A percentile compares a stretch with the other conserved stretches of the same genome.
Conservation (phyloP, 2,329 filamentous ascomycete species). For the Cytospora piceicola region DNA sequence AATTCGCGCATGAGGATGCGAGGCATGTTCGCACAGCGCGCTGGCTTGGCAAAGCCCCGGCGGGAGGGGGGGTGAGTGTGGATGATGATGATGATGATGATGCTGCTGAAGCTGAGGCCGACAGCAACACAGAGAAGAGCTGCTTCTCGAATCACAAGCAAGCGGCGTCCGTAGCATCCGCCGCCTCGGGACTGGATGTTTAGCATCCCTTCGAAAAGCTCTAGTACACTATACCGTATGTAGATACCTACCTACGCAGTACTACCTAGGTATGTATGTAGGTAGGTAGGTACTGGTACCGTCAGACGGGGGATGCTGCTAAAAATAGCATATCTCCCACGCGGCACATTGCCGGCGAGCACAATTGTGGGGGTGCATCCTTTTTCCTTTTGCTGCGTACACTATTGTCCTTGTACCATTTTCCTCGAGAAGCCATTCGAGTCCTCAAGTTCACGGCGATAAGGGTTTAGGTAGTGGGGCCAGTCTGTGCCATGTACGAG, state of each 20-base stretch:
- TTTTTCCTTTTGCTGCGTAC: no score
- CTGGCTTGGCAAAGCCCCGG: background rate
- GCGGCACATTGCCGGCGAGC: background rate
- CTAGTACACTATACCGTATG: no score
- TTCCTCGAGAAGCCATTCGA: background rate
- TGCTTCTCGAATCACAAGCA: constrained; percentile 16
- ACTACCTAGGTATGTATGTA: no score
- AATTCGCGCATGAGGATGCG: background rate
- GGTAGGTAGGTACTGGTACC: background rate
- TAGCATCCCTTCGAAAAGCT: background rate
- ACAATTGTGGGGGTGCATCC: background rate
- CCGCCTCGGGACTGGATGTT: constrained; percentile 22
- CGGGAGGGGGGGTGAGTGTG: no score
- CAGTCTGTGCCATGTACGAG: background rate
- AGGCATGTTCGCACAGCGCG: background rate
- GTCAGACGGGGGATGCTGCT: background rate
- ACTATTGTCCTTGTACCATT: background rate
- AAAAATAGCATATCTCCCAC: constrained; percentile 1
- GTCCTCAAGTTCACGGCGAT: background rate
- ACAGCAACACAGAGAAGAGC: background rate
- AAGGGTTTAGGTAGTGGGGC: no score
- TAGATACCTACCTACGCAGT: no score
- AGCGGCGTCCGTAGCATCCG: constrained; percentile 17
- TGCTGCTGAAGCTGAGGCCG: no score
- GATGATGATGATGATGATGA: no score